phyloP scores from a whole-genome alignment of 371 early-diverging fungal species.

The Furculomyces boomerangus region DNA sequence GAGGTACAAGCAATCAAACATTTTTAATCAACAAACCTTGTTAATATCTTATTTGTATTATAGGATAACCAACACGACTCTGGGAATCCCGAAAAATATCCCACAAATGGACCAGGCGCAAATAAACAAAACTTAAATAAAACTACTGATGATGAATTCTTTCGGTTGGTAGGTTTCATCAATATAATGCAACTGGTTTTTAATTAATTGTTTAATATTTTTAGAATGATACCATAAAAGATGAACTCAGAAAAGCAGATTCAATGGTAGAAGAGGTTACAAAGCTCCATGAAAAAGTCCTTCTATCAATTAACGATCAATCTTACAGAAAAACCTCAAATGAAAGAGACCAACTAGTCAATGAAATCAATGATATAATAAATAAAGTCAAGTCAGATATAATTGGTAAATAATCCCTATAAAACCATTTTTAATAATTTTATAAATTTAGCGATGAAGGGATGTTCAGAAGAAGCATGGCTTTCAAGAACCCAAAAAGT shows the following conservation, averaged over 20 bases:
- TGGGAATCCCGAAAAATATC: no score
- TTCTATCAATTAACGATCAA: conserved; percentile 17
- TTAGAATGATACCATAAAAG: conserved; percentile 13
- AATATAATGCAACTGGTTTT: no score
- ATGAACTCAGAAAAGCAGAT: conserved; percentile 8
- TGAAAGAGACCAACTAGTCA: conserved; percentile 7
- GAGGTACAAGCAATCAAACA: no score
- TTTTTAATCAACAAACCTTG: no score
- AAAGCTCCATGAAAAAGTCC: conserved; percentile 11
- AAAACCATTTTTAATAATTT: neutral
- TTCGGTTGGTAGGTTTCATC: no score
- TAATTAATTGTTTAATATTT: neutral
- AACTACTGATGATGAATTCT: no score
- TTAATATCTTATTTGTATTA: no score
- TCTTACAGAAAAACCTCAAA: conserved; percentile 11
- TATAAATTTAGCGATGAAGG: conserved; percentile 7
- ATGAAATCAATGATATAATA: conserved; percentile 5
- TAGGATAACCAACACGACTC: no score
- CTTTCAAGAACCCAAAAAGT: conserved; percentile 10
- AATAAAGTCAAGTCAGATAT: conserved; percentile 9
- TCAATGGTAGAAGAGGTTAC: conserved; percentile 5
- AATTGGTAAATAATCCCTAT: neutral
- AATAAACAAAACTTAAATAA: no score
- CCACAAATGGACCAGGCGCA: no score
- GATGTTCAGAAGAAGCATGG: conserved; percentile 4